Percentiles rank a stretch among this genome's conserved stretches.
phyloP scores from a whole-genome alignment of 495 filamentous ascomycete genomes.

The Hypoxylon perforatum region DNA sequence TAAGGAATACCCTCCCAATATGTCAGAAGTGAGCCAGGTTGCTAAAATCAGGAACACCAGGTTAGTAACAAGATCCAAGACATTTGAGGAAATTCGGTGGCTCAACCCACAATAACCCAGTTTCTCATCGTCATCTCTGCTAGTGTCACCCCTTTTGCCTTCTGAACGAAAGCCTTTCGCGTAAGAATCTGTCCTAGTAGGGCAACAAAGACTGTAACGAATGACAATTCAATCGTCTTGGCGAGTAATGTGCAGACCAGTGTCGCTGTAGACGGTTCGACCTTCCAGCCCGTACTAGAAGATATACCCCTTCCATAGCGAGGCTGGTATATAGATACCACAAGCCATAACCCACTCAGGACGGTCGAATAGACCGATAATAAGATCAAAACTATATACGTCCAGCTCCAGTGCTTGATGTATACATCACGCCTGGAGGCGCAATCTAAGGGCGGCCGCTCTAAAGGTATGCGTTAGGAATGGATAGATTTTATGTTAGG shows the following conservation, averaged over 20 bases:
- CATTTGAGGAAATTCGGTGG: not conserved
- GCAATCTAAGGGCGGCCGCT: slow-evolving; percentile 41
- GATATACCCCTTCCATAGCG: slow-evolving; percentile 67
- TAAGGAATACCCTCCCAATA: slow-evolving; percentile 71
- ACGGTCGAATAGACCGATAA: slow-evolving; percentile 74
- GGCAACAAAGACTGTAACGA: slow-evolving; percentile 80
- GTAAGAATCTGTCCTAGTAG: slow-evolving; percentile 78
- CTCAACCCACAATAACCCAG: slow-evolving; percentile 56
- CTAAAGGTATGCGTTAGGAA: slow-evolving; percentile 15
- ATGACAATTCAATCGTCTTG: slow-evolving; percentile 79
- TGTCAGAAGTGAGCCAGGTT: slow-evolving; percentile 70
- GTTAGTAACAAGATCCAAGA: slow-evolving; percentile 2
- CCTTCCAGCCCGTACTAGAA: slow-evolving; percentile 52
- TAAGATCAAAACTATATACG: slow-evolving; percentile 66
- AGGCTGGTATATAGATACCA: slow-evolving; percentile 67
- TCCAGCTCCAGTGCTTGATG: slow-evolving; percentile 61
- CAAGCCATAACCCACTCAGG: slow-evolving; percentile 72
- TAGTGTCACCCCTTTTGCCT: slow-evolving; percentile 71
- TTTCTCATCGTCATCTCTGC: slow-evolving; percentile 75
- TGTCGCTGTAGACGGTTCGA: slow-evolving; percentile 68
- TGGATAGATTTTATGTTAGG: not conserved
- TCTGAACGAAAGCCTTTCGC: slow-evolving; percentile 66
- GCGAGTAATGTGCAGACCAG: slow-evolving; percentile 72
- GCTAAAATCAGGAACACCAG: slow-evolving; percentile 33
- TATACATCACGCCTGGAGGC: slow-evolving; percentile 49